Evolutionary conservation across 148 eudicot genomes (phyloP).

Genomic region (Silene uniflora): DNA sequence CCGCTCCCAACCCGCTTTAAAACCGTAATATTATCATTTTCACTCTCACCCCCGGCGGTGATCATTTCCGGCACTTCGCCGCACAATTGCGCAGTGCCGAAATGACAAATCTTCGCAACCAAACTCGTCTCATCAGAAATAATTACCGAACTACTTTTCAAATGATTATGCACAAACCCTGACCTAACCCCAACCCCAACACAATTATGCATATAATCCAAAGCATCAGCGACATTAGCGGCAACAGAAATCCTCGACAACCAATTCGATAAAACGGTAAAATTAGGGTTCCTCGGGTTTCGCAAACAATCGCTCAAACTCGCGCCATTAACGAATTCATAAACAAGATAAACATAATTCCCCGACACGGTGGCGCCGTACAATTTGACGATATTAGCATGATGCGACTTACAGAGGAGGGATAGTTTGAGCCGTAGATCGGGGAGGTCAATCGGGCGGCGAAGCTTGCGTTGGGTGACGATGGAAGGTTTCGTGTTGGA

Average conservation of each 20-base stretch:
- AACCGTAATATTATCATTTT: neutral
- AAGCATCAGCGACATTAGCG: slow-evolving; percentile 66
- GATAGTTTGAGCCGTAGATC: slow-evolving; percentile 46
- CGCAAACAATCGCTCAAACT: slow-evolving; percentile 62
- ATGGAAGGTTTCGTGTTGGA: slow-evolving; percentile 37
- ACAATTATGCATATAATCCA: slow-evolving; percentile 80
- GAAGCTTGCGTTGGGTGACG: slow-evolving; percentile 58
- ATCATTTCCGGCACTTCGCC: slow-evolving; percentile 41
- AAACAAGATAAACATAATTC: slow-evolving; percentile 57
- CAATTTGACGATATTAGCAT: slow-evolving; percentile 55
- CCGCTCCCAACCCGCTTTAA: slow-evolving; percentile 25
- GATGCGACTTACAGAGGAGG: slow-evolving; percentile 60
- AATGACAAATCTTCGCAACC: slow-evolving; percentile 68
- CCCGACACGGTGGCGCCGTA: slow-evolving; percentile 67
- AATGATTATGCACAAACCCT: slow-evolving; percentile 71
- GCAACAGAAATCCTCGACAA: slow-evolving; percentile 57
- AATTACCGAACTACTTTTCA: slow-evolving; percentile 67
- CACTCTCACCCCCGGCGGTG: slow-evolving; percentile 9
- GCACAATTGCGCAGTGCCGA: slow-evolving; percentile 82
- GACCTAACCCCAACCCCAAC: slow-evolving; percentile 64
- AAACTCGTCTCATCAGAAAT: slow-evolving; percentile 42
- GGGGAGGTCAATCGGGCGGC: slow-evolving; percentile 35
- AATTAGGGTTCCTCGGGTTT: slow-evolving; percentile 62
- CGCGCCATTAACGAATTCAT: slow-evolving; percentile 60
- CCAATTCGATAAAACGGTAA: slow-evolving; percentile 66